Evolutionary conservation across 2,329 filamentous ascomycete genomes (phyloP), one percentile per base, ranked within the genome.

Genomic region (Aureobasidium sp.): DNA sequence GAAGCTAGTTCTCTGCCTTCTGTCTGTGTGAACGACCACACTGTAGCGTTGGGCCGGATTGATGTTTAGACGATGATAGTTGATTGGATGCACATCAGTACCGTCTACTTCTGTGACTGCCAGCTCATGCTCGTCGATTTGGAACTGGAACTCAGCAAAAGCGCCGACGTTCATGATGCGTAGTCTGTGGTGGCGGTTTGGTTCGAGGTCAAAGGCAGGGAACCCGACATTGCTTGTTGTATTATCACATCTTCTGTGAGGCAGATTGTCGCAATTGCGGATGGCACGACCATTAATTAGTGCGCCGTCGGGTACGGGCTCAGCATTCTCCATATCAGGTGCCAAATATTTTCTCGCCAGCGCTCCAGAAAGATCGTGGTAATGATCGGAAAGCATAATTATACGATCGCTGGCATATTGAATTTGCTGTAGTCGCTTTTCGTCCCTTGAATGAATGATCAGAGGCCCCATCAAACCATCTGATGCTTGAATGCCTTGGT

Each of bases 21-120:
- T 56, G 59, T 83, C 82, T 3, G 86, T 78, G 9, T 80, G 78
- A 0, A 90, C 63, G 0, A 89, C 69, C 17, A 86, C 77, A 67
- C 86, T 89, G 69, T 90, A 90, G 24, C 87, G 81, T 68, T 90
- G 87, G 0, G 86, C 87, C 0, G 87, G 85, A 34, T 82, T 80
- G 64, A 90, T 82, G 64, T 86, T 83, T 39, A 90, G 71, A 3
- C 82, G 78, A 64, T 82, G 79, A 43, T 83, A 81, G 5, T 76
- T 73, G 9, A 78, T 72, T 0, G 87, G 85, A 36, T 79, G 72
- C 3, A 89, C 79, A 32, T 83, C 78, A 3, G 83, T 87, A 8
- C 86, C 86, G 69, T 90, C 87, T 0, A 86, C 84, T 71, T 89
- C 87, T 2, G 84, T 85, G 43, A 89, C 74, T 39, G 79, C 77